A percentile compares a stretch with the other conserved stretches of the same genome.
phyloP scores from a whole-genome alignment of 805 yeast species.

The Metschnikowia orientalis region DNA sequence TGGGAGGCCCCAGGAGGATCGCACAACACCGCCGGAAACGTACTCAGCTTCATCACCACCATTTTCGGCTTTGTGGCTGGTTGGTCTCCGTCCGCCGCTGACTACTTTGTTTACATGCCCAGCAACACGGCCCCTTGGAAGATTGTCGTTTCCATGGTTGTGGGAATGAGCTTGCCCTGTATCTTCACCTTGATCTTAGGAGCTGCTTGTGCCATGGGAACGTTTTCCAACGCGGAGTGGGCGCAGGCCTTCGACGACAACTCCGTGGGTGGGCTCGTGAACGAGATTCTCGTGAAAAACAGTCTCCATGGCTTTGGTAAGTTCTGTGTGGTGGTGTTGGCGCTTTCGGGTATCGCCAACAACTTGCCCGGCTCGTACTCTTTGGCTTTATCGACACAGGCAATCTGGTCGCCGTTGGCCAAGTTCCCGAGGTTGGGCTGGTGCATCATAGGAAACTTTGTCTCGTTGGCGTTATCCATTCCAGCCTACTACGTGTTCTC shows the following conservation, averaged over 20 bases:
- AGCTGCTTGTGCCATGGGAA: conserved; percentile 30
- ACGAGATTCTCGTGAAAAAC: conserved; percentile 24
- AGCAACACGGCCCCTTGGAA: conserved; percentile 25
- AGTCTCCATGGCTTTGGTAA: conserved; percentile 31
- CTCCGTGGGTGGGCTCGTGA: conserved; percentile 33
- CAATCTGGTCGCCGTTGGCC: conserved; percentile 30
- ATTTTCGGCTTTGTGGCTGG: conserved; percentile 33
- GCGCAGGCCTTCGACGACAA: conserved; percentile 22
- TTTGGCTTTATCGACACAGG: conserved; percentile 27
- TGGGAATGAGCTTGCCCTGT: conserved; percentile 26
- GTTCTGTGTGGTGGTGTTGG: conserved; percentile 29
- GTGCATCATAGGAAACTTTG: conserved; percentile 30
- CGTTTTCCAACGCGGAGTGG: conserved; percentile 25
- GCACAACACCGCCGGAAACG: conserved; percentile 24
- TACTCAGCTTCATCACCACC: conserved; percentile 24
- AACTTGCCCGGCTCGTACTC: conserved; percentile 34
- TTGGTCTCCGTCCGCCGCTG: conserved; percentile 33
- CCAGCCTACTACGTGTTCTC: conserved; percentile 34
- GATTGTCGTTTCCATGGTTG: conserved; percentile 24
- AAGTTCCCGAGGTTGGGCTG: conserved; percentile 32
- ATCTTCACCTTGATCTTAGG: conserved; percentile 30
- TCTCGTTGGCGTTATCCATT: conserved; percentile 29
- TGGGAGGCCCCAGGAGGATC: conserved; percentile 15
- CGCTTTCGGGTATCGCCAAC: conserved; percentile 29
- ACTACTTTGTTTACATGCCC: conserved; percentile 32